Conservation (phyloP, 768 basidiomycete species). For the Pleurotus cornucopiae region DNA sequence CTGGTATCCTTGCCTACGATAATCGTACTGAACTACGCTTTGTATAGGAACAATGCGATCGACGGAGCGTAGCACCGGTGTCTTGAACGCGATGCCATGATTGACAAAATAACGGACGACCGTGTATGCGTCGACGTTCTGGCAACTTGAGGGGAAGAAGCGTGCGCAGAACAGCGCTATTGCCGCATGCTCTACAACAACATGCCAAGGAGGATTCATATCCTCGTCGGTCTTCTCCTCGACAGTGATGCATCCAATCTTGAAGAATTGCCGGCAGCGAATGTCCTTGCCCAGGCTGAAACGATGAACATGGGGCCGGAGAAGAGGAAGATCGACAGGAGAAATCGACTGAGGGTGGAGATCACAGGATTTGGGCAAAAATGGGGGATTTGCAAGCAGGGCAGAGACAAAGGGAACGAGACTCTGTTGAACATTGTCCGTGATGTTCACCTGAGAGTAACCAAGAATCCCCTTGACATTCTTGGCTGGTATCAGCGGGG, state of each 20-base stretch:
- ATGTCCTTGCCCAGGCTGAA: too few relatives aligned
- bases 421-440: not conserved
- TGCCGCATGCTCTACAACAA: not conserved
- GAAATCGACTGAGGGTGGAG: too few relatives aligned
- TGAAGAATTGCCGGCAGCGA: too few relatives aligned
- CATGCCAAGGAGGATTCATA: not conserved
- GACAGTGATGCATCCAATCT: too few relatives aligned
- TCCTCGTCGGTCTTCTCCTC: too few relatives aligned
- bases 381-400: not conserved
- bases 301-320: too few relatives aligned
- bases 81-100: conserved; percentile 11
- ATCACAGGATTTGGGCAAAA: not conserved
- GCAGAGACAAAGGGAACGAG: not conserved
- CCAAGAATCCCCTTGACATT: not conserved
- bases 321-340: too few relatives aligned
- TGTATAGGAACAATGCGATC: not conserved
- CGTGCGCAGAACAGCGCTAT: not conserved
- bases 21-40: conserved; percentile 12
- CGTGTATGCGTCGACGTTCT: not conserved
- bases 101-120: conserved; percentile 7
- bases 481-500: too few relatives aligned
- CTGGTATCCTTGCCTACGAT: conserved; percentile 8
- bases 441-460: not conserved
- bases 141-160: not conserved
- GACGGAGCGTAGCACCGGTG: not conserved